Conservation (phyloP, 2,329 filamentous ascomycete species). For the Ophiocordyceps camponoti-rufipedis region DNA sequence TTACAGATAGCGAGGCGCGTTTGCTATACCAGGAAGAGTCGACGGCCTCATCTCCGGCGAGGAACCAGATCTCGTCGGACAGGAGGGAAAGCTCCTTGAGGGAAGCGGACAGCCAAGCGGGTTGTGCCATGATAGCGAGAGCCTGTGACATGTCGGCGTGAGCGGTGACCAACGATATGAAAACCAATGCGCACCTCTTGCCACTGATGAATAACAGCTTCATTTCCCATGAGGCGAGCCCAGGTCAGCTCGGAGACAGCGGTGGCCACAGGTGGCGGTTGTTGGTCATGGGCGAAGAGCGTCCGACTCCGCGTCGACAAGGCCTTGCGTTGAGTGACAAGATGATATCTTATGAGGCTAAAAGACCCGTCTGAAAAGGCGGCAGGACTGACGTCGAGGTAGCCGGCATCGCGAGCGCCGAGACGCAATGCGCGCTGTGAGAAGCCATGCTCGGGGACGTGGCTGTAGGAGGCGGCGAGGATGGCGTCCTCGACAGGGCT, state of each 20-base stretch:
- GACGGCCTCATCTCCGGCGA: conserved; percentile 65
- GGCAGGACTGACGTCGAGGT: conserved; percentile 70
- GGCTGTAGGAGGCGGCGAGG: conserved; percentile 59
- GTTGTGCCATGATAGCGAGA: conserved; percentile 76
- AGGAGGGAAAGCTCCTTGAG: conserved; percentile 63
- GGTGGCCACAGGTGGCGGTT: conserved; percentile 27
- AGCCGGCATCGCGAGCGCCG: conserved; percentile 70
- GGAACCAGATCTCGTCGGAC: conserved; percentile 82
- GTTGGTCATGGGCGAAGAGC: conserved; percentile 16
- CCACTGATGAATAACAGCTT: conserved; percentile 56
- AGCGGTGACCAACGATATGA: background rate
- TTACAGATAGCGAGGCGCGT: conserved; percentile 34
- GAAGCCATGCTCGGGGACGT: conserved; percentile 74
- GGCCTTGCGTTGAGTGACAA: conserved; percentile 45
- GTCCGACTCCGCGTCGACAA: conserved; percentile 25
- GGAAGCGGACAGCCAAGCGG: conserved; percentile 56
- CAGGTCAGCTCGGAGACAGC: conserved; percentile 58
- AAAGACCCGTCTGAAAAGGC: conserved; percentile 67
- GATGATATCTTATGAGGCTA: conserved; percentile 63
- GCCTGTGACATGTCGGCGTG: conserved; percentile 32
- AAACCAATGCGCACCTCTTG: conserved; percentile 22
- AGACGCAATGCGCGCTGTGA: conserved; percentile 52
- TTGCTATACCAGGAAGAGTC: conserved; percentile 76
- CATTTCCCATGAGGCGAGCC: conserved; percentile 61
- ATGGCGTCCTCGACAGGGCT: conserved; percentile 53